Evolutionary conservation across 805 yeast species (phyloP).

Genomic region (Martiniozyma abietophila): DNA sequence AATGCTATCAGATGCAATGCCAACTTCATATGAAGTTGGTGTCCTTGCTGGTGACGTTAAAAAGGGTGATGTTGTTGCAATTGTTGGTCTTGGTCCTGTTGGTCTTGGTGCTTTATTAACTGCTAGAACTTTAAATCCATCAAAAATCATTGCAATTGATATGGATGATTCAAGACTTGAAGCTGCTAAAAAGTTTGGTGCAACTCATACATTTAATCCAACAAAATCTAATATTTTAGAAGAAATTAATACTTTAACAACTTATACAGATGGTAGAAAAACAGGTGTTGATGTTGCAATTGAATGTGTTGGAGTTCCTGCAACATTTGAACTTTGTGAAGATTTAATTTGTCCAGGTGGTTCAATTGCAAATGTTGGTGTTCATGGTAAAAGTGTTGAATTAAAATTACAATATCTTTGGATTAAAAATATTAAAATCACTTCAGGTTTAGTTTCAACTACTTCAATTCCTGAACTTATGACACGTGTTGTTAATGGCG

Average conservation of each 20-base stretch:
- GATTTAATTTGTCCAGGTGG: constrained; percentile 50
- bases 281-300: constrained; percentile 56
- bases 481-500: constrained; percentile 26
- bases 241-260: constrained; percentile 19
- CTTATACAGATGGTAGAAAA: constrained; percentile 18
- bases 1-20: constrained; percentile 56
- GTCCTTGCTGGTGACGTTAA: constrained; percentile 44
- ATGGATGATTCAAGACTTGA: constrained; percentile 48
- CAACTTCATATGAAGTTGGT: constrained; percentile 62
- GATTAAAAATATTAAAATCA: constrained; percentile 34
- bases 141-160: constrained; percentile 47
- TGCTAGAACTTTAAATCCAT: constrained; percentile 46
- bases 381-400: constrained; percentile 35
- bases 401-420: constrained; percentile 35
- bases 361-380: constrained; percentile 57
- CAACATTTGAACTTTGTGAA: constrained; percentile 51
- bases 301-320: constrained; percentile 58
- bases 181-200: constrained; percentile 51
- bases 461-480: constrained; percentile 33
- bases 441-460: constrained; percentile 42
- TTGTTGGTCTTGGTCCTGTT: constrained; percentile 62
- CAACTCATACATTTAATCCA: constrained; percentile 48
- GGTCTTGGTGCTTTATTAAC: constrained; percentile 55
- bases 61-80: constrained; percentile 51
- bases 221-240: constrained; percentile 31